These are phyloP conservation scores for Stereocaulon alpinum DNA, from an alignment of 495 filamentous ascomycete genomes.

Conservation along the genomic window DNA sequence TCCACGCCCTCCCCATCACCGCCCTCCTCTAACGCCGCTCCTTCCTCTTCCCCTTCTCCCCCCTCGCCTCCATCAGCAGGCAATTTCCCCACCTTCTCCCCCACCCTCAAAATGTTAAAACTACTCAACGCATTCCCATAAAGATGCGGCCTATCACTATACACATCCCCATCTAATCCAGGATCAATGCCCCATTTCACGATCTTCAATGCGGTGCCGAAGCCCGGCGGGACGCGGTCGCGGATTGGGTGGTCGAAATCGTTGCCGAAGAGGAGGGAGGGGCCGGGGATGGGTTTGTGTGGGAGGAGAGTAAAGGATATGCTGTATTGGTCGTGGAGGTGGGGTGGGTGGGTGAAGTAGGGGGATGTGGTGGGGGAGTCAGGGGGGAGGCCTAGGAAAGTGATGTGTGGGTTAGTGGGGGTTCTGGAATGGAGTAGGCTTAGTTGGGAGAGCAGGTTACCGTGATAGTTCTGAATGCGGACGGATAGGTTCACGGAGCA, in stretches of 20 bases:
- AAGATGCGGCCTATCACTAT: slow-evolving; percentile 74
- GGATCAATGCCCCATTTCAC: slow-evolving; percentile 84
- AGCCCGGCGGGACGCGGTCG: slow-evolving; percentile 76
- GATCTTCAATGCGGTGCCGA: slow-evolving; percentile 66
- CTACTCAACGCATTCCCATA: slow-evolving; percentile 67
- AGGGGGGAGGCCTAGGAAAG: slow-evolving; percentile 51
- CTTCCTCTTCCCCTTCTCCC: slow-evolving; percentile 34
- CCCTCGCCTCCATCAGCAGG: slow-evolving; percentile 13
- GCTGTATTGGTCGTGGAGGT: slow-evolving; percentile 68
- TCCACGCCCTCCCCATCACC: slow-evolving; percentile 49
- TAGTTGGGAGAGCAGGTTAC: too few species aligned
- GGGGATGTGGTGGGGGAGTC: slow-evolving; percentile 47
- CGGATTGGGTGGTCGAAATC: slow-evolving; percentile 84
- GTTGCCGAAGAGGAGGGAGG: slow-evolving; percentile 80
- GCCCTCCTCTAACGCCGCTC: slow-evolving; percentile 62
- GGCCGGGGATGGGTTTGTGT: slow-evolving; percentile 52
- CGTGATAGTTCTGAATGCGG: slow-evolving; percentile 52
- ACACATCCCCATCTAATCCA: slow-evolving; percentile 74
- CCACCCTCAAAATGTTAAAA: slow-evolving; percentile 62
- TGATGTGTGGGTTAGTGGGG: too few species aligned
- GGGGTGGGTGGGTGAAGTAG: slow-evolving; percentile 64
- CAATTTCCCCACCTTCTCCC: slow-evolving; percentile 38
- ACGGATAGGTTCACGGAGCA: slow-evolving; percentile 56
- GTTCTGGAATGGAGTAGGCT: too few species aligned
- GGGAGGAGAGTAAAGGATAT: slow-evolving; percentile 68